Evolutionary conservation across 305 asterid species (phyloP).

Genomic region (Solanum hybrid): DNA sequence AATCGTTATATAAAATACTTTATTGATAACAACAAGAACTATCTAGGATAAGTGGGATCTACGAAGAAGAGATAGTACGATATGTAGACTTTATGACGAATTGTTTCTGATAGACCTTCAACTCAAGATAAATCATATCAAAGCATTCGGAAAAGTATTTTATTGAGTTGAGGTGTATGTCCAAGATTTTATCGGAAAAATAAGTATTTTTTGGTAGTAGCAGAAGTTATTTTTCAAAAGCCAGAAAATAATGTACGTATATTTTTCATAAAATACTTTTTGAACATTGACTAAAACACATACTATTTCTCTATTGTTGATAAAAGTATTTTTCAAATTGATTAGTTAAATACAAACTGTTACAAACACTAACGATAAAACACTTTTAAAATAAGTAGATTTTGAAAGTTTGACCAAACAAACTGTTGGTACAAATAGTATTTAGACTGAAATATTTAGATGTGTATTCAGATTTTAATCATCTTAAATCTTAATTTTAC

Average conservation of each 20-base stretch:
- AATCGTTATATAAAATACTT: not conserved
- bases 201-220: not conserved
- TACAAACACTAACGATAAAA: not conserved
- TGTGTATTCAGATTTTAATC: not conserved
- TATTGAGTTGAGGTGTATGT: not conserved
- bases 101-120: not conserved
- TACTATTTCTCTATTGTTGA: not conserved
- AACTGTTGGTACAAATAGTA: not conserved
- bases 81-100: not conserved
- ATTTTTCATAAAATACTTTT: not conserved
- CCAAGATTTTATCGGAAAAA: not conserved
- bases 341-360: not conserved
- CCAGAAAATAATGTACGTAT: not conserved
- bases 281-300: not conserved
- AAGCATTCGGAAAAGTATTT: not conserved
- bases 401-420: not conserved
- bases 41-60: not conserved
- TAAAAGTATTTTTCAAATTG: not conserved
- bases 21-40: not conserved
- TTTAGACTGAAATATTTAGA: not conserved
- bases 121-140: not conserved
- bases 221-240: not conserved
- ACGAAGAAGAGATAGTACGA: not conserved
- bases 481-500: not conserved
- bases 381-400: not conserved